Base-by-base conservation (phyloP, 2,329 filamentous ascomycete species). In the Aspergillus sp. region DNA sequence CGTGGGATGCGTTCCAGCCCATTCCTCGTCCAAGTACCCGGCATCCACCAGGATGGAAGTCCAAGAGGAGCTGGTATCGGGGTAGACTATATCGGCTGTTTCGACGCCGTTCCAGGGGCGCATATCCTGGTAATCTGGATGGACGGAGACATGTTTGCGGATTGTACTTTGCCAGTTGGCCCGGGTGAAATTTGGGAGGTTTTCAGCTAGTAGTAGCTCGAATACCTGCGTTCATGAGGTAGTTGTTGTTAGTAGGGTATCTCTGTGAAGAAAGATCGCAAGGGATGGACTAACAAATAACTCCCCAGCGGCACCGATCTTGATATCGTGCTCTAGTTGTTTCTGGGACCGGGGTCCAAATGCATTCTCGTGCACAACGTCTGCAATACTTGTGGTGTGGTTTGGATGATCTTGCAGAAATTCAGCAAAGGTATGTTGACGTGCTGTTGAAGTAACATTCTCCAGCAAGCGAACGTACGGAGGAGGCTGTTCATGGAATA, bases 111-210 rank as follows among this genome's bases (percentile, higher is more conserved):
- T 51, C 79, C 79, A 83, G 4, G 68, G 53, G 0, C 43, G 15
- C 64, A 83, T 71, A 30, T 74, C 67, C 0, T 66, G 32, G 58
- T 82, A 83, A 1, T 74, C 66, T 2, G 71, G 67, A 56, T 81
- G 77, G 0, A 65, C 58, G 0, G 55, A 70, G 4, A 78, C 73
- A 55, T 76, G 72, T 20, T 69, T 67, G 9, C 80, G 71, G n/a
- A 83, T 80, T 0, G 64, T 80, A 58, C 80, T 83, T 55, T 72
- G 66, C 81, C 82, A 84, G 36, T 82, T 81, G 0, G 64, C 56
- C 2, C 61, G 53, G 1, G 54, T 60, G 47, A 82, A 83, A 3
- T n/a, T 39, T 8, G 52, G 55, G 17, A 58, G 44, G 6, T n/a
- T 24, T 18, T 55, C 18, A 3, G 34, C 20, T 8, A 56, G 58